phyloP scores from a whole-genome alignment of 306 rosid species.

The Gillenia trifoliata region DNA sequence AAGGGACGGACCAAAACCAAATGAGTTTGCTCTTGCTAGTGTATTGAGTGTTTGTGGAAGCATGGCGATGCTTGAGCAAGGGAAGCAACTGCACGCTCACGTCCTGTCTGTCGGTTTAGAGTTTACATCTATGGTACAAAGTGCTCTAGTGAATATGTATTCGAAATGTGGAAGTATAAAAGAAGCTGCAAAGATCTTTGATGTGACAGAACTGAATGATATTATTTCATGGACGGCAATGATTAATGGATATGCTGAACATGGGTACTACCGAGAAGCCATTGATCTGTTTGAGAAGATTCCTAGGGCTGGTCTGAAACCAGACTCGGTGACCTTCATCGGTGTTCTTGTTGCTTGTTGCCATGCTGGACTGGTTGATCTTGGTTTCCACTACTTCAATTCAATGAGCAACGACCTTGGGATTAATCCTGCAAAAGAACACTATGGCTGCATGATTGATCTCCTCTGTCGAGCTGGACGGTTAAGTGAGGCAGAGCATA shows the following conservation, averaged over 20 bases:
- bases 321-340: slow-evolving; percentile 64
- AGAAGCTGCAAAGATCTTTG: slow-evolving; percentile 57
- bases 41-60: slow-evolving; percentile 71
- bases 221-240: slow-evolving; percentile 78
- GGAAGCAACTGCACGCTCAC: slow-evolving; percentile 75
- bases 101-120: slow-evolving; percentile 53
- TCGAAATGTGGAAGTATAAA: slow-evolving; percentile 67
- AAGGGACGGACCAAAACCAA: slow-evolving; percentile 63
- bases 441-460: slow-evolving; percentile 75
- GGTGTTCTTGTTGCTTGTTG: slow-evolving; percentile 72
- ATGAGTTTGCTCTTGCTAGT: slow-evolving; percentile 69
- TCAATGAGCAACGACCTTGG: slow-evolving; percentile 40
- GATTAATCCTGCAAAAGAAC: slow-evolving; percentile 66
- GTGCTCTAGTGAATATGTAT: slow-evolving; percentile 68
- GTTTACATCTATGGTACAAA: slow-evolving; percentile 46
- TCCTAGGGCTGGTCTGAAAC: slow-evolving; percentile 44
- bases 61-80: slow-evolving; percentile 74
- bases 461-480: slow-evolving; percentile 80
- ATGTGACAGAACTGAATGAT: slow-evolving; percentile 27
- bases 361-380: slow-evolving; percentile 80
- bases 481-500: slow-evolving; percentile 56
- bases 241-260: slow-evolving; percentile 72
- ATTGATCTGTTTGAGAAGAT: slow-evolving; percentile 62
- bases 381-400: slow-evolving; percentile 54
- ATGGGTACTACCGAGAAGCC: slow-evolving; percentile 67